Evolutionary conservation across 2,329 filamentous ascomycete genomes (phyloP).

Genomic region (Diaporthe sp.): DNA sequence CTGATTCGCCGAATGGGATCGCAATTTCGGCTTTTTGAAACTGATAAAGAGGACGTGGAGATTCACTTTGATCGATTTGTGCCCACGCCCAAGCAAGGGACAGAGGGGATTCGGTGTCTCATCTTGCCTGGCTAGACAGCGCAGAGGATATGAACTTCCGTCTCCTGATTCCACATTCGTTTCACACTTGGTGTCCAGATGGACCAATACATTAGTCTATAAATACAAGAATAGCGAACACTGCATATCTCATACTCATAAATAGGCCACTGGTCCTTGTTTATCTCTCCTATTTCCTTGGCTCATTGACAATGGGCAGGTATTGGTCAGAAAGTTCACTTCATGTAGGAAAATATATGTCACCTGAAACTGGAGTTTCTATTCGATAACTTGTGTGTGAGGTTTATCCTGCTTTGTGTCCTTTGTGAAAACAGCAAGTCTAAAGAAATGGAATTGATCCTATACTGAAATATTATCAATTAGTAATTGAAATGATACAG

Average conservation of each 20-base stretch:
- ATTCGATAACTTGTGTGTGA: not conserved
- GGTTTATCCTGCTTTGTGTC: not conserved
- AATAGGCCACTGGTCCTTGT: not conserved
- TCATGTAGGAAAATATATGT: not conserved
- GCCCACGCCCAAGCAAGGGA: not conserved
- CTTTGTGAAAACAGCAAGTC: not conserved
- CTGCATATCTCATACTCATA: not conserved
- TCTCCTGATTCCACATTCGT: not conserved
- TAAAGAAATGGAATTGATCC: not conserved
- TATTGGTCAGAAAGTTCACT: not conserved
- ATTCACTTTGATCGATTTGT: slow-evolving; percentile 1
- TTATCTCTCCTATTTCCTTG: not conserved
- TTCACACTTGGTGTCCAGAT: not conserved
- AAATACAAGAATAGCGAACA: not conserved
- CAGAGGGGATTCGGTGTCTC: not conserved
- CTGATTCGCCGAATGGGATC: not conserved
- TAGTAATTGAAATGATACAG: not conserved
- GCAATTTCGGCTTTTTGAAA: not conserved
- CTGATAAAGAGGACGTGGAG: not conserved
- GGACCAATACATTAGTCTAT: not conserved
- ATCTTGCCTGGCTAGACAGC: not conserved
- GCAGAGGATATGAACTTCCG: not conserved
- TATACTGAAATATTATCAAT: not conserved
- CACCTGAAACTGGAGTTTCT: not conserved
- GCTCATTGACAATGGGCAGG: not conserved